phyloP scores from a whole-genome alignment of 2,329 filamentous ascomycete genomes.

The Arthrobotrys musiformis region DNA sequence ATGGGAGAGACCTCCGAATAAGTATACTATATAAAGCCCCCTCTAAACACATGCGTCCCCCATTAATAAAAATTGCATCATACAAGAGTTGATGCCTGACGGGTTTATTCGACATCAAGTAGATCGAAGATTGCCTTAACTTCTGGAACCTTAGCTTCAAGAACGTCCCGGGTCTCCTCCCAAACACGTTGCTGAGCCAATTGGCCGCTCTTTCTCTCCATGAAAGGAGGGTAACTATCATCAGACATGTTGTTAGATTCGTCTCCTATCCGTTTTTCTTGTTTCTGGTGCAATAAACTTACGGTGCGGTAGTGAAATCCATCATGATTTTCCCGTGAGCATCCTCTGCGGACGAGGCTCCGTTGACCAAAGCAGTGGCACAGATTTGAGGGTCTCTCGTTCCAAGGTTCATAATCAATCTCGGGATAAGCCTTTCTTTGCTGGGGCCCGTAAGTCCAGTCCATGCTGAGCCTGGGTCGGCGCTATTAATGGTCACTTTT shows the following conservation, averaged over 20 bases:
- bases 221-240: constrained; percentile 62
- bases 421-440: constrained; percentile 62
- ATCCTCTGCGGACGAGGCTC: constrained; percentile 61
- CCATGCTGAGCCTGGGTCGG: constrained; percentile 63
- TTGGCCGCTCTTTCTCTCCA: constrained; percentile 60
- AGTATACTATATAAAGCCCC: neutral
- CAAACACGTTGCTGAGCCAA: constrained; percentile 59
- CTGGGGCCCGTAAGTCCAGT: constrained; percentile 63
- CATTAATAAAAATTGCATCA: neutral
- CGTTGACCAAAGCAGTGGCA: constrained; percentile 63
- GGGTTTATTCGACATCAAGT: constrained; percentile 48
- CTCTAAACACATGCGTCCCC: neutral
- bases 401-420: constrained; percentile 63
- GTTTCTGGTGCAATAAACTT: constrained; percentile 58
- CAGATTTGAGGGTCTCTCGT: constrained; percentile 62
- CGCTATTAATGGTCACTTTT: constrained; percentile 63
- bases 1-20: neutral
- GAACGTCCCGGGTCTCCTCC: constrained; percentile 59
- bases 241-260: neutral
- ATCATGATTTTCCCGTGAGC: constrained; percentile 63
- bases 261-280: neutral
- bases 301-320: constrained; percentile 62
- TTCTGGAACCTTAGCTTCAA: constrained; percentile 60
- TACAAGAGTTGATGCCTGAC: too few species aligned
- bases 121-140: constrained; percentile 58